Evolutionary conservation across 2,329 filamentous ascomycete genomes (phyloP), one percentile per base, ranked within the genome.

Genomic region (Trichoderma sp.): DNA sequence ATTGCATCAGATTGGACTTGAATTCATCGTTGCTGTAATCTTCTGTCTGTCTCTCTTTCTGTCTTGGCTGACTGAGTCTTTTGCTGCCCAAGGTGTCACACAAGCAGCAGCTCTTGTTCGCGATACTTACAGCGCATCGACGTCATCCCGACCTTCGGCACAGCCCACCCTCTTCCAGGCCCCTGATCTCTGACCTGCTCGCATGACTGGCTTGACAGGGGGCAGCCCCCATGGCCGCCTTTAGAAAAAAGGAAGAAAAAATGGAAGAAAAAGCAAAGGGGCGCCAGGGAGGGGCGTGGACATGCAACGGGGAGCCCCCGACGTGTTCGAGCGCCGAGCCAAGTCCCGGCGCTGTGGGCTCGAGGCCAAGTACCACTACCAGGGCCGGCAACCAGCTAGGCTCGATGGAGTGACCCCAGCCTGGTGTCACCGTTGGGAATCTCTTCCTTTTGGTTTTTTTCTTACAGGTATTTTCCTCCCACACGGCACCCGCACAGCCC

Each of bases 81-180:
- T 46, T 26, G 28, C 18, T n/a, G 28, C 14, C 16, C 54, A 49
- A 49, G 46, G 46, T 49, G 24, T 43, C 46, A 49, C 46, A 49
- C 46, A 49, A 13, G 46, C 21, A 49, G n/a, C n/a, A 24, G 46
- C n/a, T 24, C 21, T 13, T 49, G 10, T n/a, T 49, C 21, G 46
- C 8, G 46, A 56, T n/a, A 13, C 39, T n/a, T 43, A 43, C 39
- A 18, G 39, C 39, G 39, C 30, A 61, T 68, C 69, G 67, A 70
- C 69, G 69, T 70, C 69, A 70, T 70, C 66, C 66, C 52, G 56
- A 61, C 63, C 52, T 30, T 59, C 58, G 39, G 46, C 63, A 54
- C 30, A 52, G 21, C 67, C 24, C 43, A 65, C 58, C 46, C 37
- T 54, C 24, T 4, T 54, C 49, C 49, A 60, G 66, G 37, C 37